These are phyloP conservation scores for Canariomyces notabilis DNA, from an alignment of 2,329 filamentous ascomycete species.

Conservation along the genomic window DNA sequence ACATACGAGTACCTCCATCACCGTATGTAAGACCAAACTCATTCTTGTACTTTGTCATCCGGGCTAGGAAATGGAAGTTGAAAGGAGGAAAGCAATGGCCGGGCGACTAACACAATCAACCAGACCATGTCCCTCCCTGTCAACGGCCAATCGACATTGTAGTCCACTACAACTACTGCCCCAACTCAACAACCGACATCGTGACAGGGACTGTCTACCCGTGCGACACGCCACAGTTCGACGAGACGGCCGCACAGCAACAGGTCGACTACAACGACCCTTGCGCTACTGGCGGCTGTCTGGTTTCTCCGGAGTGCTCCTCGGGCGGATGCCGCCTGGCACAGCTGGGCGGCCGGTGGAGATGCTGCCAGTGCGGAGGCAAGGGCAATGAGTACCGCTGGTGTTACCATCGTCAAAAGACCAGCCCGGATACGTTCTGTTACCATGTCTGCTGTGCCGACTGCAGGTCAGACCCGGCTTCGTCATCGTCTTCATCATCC, in stretches of 20 bases:
- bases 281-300: conserved; percentile 40
- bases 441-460: conserved; percentile 45
- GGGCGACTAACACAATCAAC: neutral
- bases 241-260: conserved; percentile 11
- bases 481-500: neutral
- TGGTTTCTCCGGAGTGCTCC: conserved; percentile 41
- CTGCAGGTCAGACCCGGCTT: conserved; percentile 35
- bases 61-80: neutral
- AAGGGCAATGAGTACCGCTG: conserved; percentile 42
- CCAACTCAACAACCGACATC: conserved; percentile 31
- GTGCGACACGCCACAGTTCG: conserved; percentile 16
- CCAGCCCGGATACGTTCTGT: conserved; percentile 47
- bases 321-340: conserved; percentile 45
- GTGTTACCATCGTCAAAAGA: conserved; percentile 42
- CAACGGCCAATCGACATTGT: conserved; percentile 36
- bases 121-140: conserved; percentile 42
- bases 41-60: neutral
- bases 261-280: conserved; percentile 37
- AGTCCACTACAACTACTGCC: conserved; percentile 42
- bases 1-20: conserved; percentile 47
- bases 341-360: conserved; percentile 45
- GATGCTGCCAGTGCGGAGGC: conserved; percentile 45
- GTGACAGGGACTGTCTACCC: conserved; percentile 24
- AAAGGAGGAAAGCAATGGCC: neutral
- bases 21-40: conserved; percentile 19